Evolutionary conservation across 805 yeast genomes (phyloP), one percentile per base, ranked within the genome.

Genomic region (Candida coleopterorum): DNA sequence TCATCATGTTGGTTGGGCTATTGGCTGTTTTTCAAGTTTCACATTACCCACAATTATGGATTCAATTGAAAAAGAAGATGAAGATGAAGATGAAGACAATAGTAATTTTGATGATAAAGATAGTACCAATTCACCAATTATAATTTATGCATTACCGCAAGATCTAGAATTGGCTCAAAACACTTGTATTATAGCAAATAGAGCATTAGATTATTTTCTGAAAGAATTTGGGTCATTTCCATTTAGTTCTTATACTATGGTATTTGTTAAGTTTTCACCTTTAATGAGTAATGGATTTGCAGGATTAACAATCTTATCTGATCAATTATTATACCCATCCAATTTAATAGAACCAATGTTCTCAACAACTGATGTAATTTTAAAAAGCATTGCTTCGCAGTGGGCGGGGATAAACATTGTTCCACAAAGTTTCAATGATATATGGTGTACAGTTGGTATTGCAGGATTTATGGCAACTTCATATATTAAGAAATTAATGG

Each of bases 211-310:
- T 41, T 88, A 73, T 52, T 87, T 78, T 48, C 79, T 87, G 35
- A 79, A 83, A 45, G 96, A 89, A 47, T 93, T 82, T 56, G 96
- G 97, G 4, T 85, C 97, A 0, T 94, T 79, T 45, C 97, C 98
- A 0, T 90, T 86, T 52, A 77, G 87, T 12, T 79, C 93, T 17
- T 88, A 82, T 50, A 75, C 88, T 0, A 50, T 93, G 25, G 79
- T 83, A 2, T 87, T 90, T 55, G 79, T 90, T 4, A 70, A 76
- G 9, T 79, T 80, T 17, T 46, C 73, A 14, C 67, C 74, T 0
- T 55, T 66, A 4, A 50, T 53, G n/a, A 62, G 68, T 1, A 66
- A 70, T 37, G 79, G 82, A 27, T 88, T 85, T 55, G 85, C 89
- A 0, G 95, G 95, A 0, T 55, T 88, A 31, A 71, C 87, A 0